Percentiles rank a stretch among this genome's conserved stretches.
Conservation (phyloP, 192 early-diverging fungal species). For the Lunasporangiospora selenospora region DNA sequence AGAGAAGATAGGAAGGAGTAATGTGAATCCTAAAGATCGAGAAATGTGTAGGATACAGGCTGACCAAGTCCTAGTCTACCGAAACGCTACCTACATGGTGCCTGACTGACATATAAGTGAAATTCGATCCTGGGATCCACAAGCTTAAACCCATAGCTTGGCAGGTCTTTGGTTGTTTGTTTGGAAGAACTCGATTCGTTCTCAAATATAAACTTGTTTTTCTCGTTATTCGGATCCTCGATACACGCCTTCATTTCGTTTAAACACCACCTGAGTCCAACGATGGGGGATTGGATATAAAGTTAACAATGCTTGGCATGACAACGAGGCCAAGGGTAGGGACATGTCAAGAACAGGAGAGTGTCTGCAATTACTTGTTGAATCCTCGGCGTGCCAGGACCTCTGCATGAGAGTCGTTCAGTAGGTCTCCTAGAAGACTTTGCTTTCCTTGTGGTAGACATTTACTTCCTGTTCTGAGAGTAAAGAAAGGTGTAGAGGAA, state of each 20-base stretch:
- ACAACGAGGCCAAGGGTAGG: neutral
- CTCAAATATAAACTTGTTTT: constrained; percentile 20
- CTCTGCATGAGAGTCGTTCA: constrained; percentile 92
- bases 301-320: neutral
- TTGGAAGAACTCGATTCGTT: neutral
- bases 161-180: too few species aligned
- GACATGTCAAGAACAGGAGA: neutral
- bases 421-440: constrained; percentile 61
- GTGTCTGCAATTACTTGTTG: constrained; percentile 56
- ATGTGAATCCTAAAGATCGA: neutral
- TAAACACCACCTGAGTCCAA: constrained; percentile 29
- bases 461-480: constrained; percentile 82
- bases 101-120: constrained; percentile 80
- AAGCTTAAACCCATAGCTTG: constrained; percentile 33
- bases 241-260: constrained; percentile 17
- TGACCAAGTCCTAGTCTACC: neutral
- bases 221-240: neutral
- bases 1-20: neutral
- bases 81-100: constrained; percentile 67
- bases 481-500: neutral
- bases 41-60: constrained; percentile 2
- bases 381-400: constrained; percentile 83
- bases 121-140: constrained; percentile 44
- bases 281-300: constrained; percentile 9
- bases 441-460: constrained; percentile 72